phyloP scores from a whole-genome alignment of 2,329 filamentous ascomycete genomes.

The Penicillium olsonii region DNA sequence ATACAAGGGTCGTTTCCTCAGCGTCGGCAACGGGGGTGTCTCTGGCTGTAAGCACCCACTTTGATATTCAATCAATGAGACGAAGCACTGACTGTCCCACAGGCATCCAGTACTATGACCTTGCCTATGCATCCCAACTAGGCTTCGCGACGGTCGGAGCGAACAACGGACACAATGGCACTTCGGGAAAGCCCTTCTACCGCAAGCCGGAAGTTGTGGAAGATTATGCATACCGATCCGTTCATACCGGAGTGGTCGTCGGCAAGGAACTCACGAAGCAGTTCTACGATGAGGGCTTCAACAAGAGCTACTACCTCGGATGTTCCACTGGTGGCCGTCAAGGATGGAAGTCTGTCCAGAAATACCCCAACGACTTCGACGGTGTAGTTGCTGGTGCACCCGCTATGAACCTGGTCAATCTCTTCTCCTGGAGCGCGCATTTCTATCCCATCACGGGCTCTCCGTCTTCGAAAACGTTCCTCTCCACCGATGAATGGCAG shows the following conservation, averaged over 20 bases:
- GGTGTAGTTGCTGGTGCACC: slow-evolving; percentile 50
- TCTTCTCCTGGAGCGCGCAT: slow-evolving; percentile 46
- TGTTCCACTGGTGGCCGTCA: slow-evolving; percentile 54
- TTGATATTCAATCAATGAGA: neutral
- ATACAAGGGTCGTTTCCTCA: slow-evolving; percentile 51
- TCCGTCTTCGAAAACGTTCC: slow-evolving; percentile 31
- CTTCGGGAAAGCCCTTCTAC: slow-evolving; percentile 49
- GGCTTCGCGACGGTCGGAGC: slow-evolving; percentile 52
- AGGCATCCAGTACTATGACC: slow-evolving; percentile 50
- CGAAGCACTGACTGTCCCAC: neutral
- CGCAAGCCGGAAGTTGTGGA: slow-evolving; percentile 48
- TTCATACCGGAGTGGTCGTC: slow-evolving; percentile 43
- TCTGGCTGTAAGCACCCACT: slow-evolving; percentile 44
- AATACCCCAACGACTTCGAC: slow-evolving; percentile 51
- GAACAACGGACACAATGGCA: slow-evolving; percentile 55
- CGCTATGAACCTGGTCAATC: slow-evolving; percentile 46
- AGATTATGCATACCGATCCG: slow-evolving; percentile 51
- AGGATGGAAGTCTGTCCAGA: slow-evolving; percentile 48
- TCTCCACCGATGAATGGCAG: slow-evolving; percentile 32
- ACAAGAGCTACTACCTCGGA: slow-evolving; percentile 52
- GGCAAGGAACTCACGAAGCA: slow-evolving; percentile 44
- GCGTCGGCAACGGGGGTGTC: slow-evolving; percentile 53
- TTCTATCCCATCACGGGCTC: slow-evolving; percentile 46
- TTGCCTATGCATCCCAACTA: slow-evolving; percentile 44
- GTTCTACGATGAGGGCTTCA: slow-evolving; percentile 42